Evolutionary conservation across 257 asterid species (phyloP).

Genomic region (Cynanchum wilfordii): DNA sequence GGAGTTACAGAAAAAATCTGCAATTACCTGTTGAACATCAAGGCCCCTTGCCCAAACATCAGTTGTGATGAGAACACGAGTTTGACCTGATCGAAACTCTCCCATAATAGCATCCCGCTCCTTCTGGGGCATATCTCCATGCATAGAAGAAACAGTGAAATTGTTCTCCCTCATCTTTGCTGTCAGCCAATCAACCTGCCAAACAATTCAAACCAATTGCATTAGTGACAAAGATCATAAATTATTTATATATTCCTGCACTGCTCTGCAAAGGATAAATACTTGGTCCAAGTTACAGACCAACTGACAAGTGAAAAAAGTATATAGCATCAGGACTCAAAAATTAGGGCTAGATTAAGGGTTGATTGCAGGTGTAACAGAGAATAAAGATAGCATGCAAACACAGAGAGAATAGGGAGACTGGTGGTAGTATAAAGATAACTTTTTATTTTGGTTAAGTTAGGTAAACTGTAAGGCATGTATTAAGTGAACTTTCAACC

Average conservation of each 20-base stretch:
- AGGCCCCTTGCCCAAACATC: slow-evolving; percentile 99
- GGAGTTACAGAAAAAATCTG: neutral
- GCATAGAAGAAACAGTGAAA: slow-evolving; percentile 95
- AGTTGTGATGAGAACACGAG: slow-evolving; percentile 92
- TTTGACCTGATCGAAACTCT: slow-evolving; percentile 75
- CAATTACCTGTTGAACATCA: slow-evolving; percentile 92
- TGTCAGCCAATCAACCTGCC: slow-evolving; percentile 88
- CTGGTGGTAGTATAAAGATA: too few relatives aligned
- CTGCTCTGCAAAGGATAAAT: neutral
- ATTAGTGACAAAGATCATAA: neutral
- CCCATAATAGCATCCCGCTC: slow-evolving; percentile 91
- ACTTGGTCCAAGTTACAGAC: neutral
- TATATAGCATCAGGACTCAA: too few relatives aligned
- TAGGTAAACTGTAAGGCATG: too few relatives aligned
- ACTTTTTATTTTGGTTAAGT: too few relatives aligned
- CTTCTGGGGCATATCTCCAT: slow-evolving; percentile 98
- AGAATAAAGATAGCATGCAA: too few relatives aligned
- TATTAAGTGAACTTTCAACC: too few relatives aligned
- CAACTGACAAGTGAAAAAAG: neutral
- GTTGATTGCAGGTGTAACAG: too few relatives aligned
- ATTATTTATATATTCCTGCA: neutral
- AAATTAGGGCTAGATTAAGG: too few relatives aligned
- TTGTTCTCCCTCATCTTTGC: slow-evolving; percentile 85
- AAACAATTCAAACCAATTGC: slow-evolving; percentile 4
- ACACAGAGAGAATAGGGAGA: too few relatives aligned